These are phyloP conservation scores for Priceomyces carsonii DNA, from an alignment of 805 yeast species.

Conservation along the genomic window DNA sequence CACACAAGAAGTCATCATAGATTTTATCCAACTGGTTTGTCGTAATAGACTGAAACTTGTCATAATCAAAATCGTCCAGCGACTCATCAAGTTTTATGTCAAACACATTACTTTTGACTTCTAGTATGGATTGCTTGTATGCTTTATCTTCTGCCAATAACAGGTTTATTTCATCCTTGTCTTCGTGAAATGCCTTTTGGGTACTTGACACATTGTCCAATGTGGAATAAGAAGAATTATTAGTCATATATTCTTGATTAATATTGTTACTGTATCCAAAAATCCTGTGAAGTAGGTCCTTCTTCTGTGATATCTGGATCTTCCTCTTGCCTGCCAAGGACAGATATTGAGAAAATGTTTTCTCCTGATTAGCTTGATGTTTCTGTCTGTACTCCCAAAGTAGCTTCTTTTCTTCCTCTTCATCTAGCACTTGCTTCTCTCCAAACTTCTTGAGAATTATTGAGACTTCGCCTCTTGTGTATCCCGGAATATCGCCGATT, in stretches of 20 bases:
- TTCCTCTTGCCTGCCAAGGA: slow-evolving; percentile 37
- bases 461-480: slow-evolving; percentile 35
- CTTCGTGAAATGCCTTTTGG: slow-evolving; percentile 42
- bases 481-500: slow-evolving; percentile 39
- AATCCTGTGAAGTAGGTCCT: slow-evolving; percentile 35
- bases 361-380: slow-evolving; percentile 34
- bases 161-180: slow-evolving; percentile 37
- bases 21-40: slow-evolving; percentile 19
- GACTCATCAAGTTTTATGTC: neutral
- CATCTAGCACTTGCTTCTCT: slow-evolving; percentile 11
- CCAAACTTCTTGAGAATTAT: slow-evolving; percentile 21
- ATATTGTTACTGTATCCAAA: slow-evolving; percentile 41
- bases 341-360: slow-evolving; percentile 32
- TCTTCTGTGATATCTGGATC: slow-evolving; percentile 40
- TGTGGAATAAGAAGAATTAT: slow-evolving; percentile 40
- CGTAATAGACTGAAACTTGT: slow-evolving; percentile 24
- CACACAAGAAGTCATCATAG: slow-evolving; percentile 13
- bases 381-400: slow-evolving; percentile 30
- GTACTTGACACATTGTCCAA: slow-evolving; percentile 36
- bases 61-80: slow-evolving; percentile 24
- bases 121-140: slow-evolving; percentile 23
- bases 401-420: slow-evolving; percentile 24
- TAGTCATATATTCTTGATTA: slow-evolving; percentile 41
- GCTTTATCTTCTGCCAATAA: slow-evolving; percentile 35
- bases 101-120: slow-evolving; percentile 18